Evolutionary conservation across 192 early-diverging fungal genomes (phyloP), one percentile per base, ranked within the genome.

Genomic region (Coemansia sp.): DNA sequence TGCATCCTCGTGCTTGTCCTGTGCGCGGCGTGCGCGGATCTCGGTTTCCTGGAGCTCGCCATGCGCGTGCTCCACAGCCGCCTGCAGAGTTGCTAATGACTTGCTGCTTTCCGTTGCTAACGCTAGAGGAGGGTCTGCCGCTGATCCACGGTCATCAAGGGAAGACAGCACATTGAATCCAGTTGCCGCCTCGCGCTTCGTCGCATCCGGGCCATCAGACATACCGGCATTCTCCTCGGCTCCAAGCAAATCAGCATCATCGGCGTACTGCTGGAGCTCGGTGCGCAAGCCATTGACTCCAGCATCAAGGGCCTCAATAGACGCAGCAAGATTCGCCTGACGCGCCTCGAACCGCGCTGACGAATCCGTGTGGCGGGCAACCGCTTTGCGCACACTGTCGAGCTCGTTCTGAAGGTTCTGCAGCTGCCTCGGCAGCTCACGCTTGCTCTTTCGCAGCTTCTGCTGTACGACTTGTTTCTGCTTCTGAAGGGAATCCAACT

Each of bases 321-420:
- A 32, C 19, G 58, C 60, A 11, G 45, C 66, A 25, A 77, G 70
- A 50, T 72, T 70, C 13, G 39, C 40, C 3, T 22, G 58, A 11
- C 67, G 55, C 5, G 41, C 51, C 39, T 48, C 38, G 12, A 63
- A 60, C 25, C 70, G 61, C 10, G 55, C 51, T 4, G 65, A 65
- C 6, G 61, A 56, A 5, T 60, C 45, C 0, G 51, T 9, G 9
- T 68, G 63, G 13, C 58, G 54, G 11, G 55, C 70, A 5, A 66
- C 20, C 12, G 62, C 54, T 14, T 54, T 45, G 7, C 49, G 39
- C 49, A 77, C 55, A 8, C 70, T 12, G 0, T 77, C 75, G n/a
- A 71, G 65, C 63, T 77, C 70, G 22, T 54, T 56, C 55, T 64
- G 66, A 45, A 70, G 71, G 12, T 77, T 67, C 19, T 64, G 66